A percentile compares a stretch with the other conserved stretches of the same genome.
These are phyloP conservation scores for Metschnikowia orientalis DNA, from an alignment of 805 yeast genomes.

Conservation along the genomic window DNA sequence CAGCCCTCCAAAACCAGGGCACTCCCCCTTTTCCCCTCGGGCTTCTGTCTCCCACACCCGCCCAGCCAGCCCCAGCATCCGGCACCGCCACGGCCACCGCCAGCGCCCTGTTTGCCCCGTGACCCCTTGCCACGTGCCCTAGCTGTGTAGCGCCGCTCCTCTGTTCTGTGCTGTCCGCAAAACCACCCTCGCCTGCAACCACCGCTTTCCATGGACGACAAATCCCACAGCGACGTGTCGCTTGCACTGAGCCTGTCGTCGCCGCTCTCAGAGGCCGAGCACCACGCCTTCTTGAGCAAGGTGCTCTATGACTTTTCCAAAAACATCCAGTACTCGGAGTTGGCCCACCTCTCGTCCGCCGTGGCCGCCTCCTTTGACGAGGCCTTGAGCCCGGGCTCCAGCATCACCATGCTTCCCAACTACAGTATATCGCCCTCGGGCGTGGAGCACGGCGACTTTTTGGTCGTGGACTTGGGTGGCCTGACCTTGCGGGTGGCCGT, in stretches of 20 bases:
- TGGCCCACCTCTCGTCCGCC: constrained; percentile 18
- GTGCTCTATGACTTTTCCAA: constrained; percentile 10
- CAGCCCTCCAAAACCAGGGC: too few relatives aligned
- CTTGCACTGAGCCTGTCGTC: constrained; percentile 11
- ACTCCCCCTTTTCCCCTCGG: too few relatives aligned
- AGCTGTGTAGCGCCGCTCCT: too few relatives aligned
- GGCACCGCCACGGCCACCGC: too few relatives aligned
- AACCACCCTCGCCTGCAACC: background rate
- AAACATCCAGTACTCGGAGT: constrained; percentile 3
- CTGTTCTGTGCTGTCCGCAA: background rate
- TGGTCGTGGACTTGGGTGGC: constrained; percentile 56
- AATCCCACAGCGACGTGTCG: constrained; percentile 8
- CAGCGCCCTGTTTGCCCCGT: background rate
- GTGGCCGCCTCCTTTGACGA: constrained; percentile 26
- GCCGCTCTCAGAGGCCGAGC: constrained; percentile 6
- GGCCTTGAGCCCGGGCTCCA: constrained; percentile 24
- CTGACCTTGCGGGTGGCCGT: constrained; percentile 46
- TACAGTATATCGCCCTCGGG: constrained; percentile 37
- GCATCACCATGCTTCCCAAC: constrained; percentile 39
- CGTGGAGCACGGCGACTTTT: constrained; percentile 32
- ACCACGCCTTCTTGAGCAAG: constrained; percentile 4
- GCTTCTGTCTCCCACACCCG: too few relatives aligned
- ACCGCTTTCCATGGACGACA: constrained; percentile 1
- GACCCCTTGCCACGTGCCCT: background rate
- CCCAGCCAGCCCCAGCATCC: too few relatives aligned